Evolutionary conservation across 306 rosid genomes (phyloP).

Genomic region (Gastrolobium bilobum): DNA sequence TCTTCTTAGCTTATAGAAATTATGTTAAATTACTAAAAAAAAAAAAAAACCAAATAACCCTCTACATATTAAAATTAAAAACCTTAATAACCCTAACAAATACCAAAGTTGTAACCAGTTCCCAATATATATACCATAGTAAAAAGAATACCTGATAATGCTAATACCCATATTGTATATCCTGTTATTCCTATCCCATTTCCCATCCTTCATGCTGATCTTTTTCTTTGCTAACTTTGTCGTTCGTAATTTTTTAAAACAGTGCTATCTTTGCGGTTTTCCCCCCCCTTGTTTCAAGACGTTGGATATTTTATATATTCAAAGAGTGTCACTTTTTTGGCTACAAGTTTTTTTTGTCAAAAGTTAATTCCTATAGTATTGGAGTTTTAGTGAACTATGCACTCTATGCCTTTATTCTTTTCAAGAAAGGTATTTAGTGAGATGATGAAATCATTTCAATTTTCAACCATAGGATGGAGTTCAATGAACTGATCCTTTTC

Average conservation of each 20-base stretch:
- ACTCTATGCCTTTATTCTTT: neutral
- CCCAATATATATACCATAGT: neutral
- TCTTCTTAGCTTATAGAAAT: neutral
- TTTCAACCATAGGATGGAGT: slow-evolving; percentile 1
- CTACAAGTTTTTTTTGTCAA: neutral
- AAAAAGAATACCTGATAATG: neutral
- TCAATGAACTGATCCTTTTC: neutral
- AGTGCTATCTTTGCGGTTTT: neutral
- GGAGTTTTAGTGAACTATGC: neutral
- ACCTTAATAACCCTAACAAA: neutral
- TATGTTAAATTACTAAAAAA: slow-evolving; percentile 18
- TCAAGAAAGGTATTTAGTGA: neutral
- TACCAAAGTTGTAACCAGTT: neutral
- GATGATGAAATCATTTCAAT: neutral
- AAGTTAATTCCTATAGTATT: slow-evolving; percentile 3
- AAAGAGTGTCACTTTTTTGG: neutral
- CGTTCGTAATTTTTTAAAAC: neutral
- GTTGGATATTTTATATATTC: slow-evolving; percentile 20
- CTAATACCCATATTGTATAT: neutral
- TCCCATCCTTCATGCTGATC: neutral
- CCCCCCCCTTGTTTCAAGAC: neutral
- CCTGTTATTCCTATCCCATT: slow-evolving; percentile 3
- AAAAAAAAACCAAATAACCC: neutral
- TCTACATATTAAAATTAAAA: neutral
- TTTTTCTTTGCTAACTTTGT: neutral